These are phyloP conservation scores for Spirogloea muscicola DNA, from an alignment of 139 green algal species.

Conservation along the genomic window DNA sequence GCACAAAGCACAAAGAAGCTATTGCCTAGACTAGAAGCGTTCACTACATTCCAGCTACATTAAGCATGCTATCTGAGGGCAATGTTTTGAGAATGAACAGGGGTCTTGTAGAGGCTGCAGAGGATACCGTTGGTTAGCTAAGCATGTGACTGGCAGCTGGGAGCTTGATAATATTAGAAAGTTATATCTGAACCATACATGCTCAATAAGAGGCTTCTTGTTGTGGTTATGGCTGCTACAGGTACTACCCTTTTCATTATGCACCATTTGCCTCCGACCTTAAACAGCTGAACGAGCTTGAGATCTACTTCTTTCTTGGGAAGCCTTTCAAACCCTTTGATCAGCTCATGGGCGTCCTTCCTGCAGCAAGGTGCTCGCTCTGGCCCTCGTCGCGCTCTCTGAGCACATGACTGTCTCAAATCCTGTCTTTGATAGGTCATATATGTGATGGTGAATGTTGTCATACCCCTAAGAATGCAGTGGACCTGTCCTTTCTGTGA, in stretches of 20 bases:
- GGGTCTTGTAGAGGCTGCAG: neutral
- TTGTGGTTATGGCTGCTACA: constrained; percentile 8
- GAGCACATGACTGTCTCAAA: neutral
- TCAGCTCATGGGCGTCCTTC: constrained; percentile 97
- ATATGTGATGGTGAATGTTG: neutral
- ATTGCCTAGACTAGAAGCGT: neutral
- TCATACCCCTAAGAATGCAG: neutral
- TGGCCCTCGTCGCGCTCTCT: neutral
- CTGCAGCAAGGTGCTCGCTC: constrained; percentile 67
- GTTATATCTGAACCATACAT: neutral
- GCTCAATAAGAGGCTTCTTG: neutral
- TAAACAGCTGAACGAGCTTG: constrained; percentile 52
- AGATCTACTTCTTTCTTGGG: constrained; percentile 74
- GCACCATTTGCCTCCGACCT: constrained; percentile 98
- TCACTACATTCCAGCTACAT: neutral
- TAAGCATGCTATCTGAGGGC: neutral
- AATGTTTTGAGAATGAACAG: neutral
- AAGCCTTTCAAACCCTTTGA: constrained; percentile 94
- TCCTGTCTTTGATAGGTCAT: neutral
- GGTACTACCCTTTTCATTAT: constrained; percentile 98
- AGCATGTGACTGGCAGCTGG: neutral
- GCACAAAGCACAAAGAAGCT: neutral
- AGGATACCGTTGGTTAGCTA: neutral
- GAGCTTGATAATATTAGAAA: neutral
- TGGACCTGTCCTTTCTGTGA: neutral